Conservation (phyloP, 441 rosid species). For the Populus hybrid region DNA sequence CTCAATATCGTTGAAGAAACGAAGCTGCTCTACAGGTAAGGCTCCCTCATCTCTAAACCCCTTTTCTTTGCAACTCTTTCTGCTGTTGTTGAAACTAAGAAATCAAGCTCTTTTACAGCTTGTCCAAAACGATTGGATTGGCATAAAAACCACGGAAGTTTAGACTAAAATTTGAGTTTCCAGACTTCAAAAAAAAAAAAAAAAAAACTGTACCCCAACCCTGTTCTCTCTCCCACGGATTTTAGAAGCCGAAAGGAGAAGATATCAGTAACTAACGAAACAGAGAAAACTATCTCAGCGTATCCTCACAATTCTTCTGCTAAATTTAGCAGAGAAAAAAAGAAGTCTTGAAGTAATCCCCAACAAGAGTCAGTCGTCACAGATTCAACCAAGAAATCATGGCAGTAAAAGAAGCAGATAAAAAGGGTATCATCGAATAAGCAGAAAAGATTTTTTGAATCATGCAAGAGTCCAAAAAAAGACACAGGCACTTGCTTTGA, state of each 20-base stretch:
- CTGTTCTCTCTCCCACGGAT: background rate
- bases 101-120: background rate
- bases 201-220: background rate
- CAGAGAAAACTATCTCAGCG: background rate
- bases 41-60: background rate
- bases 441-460: conserved; percentile 38
- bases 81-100: background rate
- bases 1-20: background rate
- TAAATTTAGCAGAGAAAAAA: background rate
- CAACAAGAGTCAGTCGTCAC: conserved; percentile 1
- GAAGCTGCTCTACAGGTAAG: background rate
- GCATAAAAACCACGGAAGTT: background rate
- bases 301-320: background rate
- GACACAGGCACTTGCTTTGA: conserved; percentile 23
- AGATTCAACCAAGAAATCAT: conserved; percentile 47
- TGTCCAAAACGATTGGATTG: background rate
- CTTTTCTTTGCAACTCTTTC: background rate
- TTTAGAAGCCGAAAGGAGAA: background rate
- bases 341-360: background rate
- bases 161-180: background rate
- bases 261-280: conserved; percentile 1
- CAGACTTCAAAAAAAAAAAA: background rate
- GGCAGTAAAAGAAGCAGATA: conserved; percentile 58
- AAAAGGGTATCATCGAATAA: conserved; percentile 24
- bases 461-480: conserved; percentile 52